Conservation (phyloP, 768 basidiomycete species). For the Kwoniella europaea region DNA sequence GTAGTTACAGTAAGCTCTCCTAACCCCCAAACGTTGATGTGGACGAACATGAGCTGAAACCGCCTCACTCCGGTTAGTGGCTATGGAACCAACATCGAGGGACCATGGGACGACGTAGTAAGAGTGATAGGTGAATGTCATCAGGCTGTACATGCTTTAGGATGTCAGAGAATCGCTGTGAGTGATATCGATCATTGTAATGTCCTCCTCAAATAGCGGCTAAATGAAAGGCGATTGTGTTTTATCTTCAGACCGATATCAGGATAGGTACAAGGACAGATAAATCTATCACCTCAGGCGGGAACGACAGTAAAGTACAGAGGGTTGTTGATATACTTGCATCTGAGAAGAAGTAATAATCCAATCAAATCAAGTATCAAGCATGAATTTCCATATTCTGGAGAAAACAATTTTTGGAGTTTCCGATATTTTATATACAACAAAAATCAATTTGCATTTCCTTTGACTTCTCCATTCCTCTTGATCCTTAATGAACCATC, state of each 20-base stretch:
- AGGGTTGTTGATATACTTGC: constrained; percentile 79
- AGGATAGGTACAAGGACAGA: constrained; percentile 90
- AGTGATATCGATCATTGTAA: constrained; percentile 15
- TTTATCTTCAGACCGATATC: constrained; percentile 73
- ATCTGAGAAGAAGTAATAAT: constrained; percentile 27
- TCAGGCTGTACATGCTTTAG: constrained; percentile 55
- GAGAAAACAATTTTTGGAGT: background rate
- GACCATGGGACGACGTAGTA: constrained; percentile 82
- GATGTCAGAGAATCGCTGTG: constrained; percentile 52
- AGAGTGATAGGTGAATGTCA: constrained; percentile 86
- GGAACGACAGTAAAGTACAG: constrained; percentile 77
- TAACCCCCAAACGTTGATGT: background rate
- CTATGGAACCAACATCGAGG: constrained; percentile 91
- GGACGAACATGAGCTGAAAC: constrained; percentile 10
- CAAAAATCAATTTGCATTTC: background rate
- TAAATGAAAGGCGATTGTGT: background rate
- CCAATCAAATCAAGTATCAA: background rate
- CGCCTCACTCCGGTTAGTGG: constrained; percentile 63
- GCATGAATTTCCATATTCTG: background rate
- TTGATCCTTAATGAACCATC: background rate
- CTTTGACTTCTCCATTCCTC: background rate
- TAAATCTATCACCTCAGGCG: constrained; percentile 65
- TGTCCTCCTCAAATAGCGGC: background rate
- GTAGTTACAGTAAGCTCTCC: constrained; percentile 70
- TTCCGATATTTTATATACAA: constrained; percentile 10